Evolutionary conservation across 164 flowering plant species (phyloP).

Genomic region (Stephania yunnanensis): DNA sequence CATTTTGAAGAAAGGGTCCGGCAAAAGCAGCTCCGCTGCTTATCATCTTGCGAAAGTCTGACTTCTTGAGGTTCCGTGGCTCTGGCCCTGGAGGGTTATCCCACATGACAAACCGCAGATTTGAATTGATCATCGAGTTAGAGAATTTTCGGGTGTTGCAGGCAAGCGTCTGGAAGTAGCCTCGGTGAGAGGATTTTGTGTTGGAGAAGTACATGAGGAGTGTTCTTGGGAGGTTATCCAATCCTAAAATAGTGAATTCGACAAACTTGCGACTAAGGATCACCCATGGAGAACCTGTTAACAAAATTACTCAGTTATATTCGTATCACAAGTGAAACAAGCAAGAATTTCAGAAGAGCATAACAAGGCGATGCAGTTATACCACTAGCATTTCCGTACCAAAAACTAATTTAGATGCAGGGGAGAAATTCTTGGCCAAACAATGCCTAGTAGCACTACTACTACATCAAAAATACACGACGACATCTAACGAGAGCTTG

Average conservation of each 20-base stretch:
- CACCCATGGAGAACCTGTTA: conserved; percentile 20
- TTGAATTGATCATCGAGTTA: conserved; percentile 14
- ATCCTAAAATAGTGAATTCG: conserved; percentile 26
- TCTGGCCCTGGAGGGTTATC: conserved; percentile 20
- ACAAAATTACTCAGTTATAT: neutral
- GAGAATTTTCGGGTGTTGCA: conserved; percentile 22
- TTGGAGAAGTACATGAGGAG: conserved; percentile 28
- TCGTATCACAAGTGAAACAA: neutral
- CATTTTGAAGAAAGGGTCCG: conserved; percentile 18
- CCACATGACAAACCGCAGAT: conserved; percentile 15
- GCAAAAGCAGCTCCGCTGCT: conserved; percentile 24
- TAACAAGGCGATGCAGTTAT: neutral
- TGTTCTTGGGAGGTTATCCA: conserved; percentile 28
- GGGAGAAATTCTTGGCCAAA: no score
- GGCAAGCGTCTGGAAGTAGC: conserved; percentile 28
- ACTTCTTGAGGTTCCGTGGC: conserved; percentile 14
- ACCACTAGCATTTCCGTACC: neutral
- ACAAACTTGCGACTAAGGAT: conserved; percentile 25
- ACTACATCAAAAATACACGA: neutral
- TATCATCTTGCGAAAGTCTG: conserved; percentile 20
- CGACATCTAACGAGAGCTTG: neutral
- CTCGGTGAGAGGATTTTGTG: conserved; percentile 14
- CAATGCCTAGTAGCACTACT: neutral
- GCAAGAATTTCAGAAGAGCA: neutral
- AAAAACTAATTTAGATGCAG: neutral